These are phyloP conservation scores for Tricholoma sp. DNA, from an alignment of 768 basidiomycete species.

Conservation along the genomic window DNA sequence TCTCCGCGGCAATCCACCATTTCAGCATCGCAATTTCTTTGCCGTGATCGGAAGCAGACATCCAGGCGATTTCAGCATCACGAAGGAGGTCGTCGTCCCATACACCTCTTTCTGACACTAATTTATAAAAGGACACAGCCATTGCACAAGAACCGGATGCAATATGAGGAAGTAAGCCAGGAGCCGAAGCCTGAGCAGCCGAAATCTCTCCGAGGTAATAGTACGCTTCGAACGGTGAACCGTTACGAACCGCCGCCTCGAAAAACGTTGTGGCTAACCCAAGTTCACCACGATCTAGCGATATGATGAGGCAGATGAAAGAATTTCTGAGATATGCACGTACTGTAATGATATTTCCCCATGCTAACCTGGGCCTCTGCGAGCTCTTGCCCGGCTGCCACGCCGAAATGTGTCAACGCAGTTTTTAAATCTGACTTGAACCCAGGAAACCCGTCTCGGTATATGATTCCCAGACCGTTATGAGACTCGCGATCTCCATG, in stretches of 20 bases:
- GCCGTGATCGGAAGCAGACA: constrained; percentile 61
- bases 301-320: constrained; percentile 9
- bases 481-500: constrained; percentile 84
- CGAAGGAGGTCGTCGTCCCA: constrained; percentile 77
- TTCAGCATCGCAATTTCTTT: constrained; percentile 83
- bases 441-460: constrained; percentile 80
- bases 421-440: constrained; percentile 58
- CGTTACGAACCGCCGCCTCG: constrained; percentile 78
- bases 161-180: constrained; percentile 39
- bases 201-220: constrained; percentile 90
- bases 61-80: constrained; percentile 78
- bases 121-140: constrained; percentile 90
- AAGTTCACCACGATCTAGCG: constrained; percentile 64
- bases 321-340: constrained; percentile 11
- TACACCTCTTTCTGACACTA: constrained; percentile 87
- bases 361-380: constrained; percentile 91
- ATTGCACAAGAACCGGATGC: constrained; percentile 78
- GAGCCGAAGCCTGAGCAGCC: constrained; percentile 45
- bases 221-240: constrained; percentile 92
- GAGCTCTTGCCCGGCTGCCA: constrained; percentile 82
- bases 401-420: constrained; percentile 62
- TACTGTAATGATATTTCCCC: constrained; percentile 74
- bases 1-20: constrained; percentile 94
- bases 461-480: constrained; percentile 89
- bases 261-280: constrained; percentile 66